Percentiles rank a stretch among this genome's conserved stretches.
These are phyloP conservation scores for Ogataea minuta DNA, from an alignment of 805 yeast species.

Conservation along the genomic window DNA sequence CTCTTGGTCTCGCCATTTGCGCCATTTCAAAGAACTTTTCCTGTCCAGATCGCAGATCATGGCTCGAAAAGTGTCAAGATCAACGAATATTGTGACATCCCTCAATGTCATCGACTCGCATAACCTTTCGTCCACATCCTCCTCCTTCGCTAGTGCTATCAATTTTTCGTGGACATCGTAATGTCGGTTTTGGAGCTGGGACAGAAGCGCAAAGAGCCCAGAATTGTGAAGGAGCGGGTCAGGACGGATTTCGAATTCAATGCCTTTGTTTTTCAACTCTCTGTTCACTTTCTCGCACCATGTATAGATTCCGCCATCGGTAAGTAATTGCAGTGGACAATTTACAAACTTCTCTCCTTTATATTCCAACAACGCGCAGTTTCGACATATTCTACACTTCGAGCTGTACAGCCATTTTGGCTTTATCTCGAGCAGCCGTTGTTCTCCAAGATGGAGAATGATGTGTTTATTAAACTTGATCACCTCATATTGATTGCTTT, in stretches of 20 bases:
- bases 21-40: conserved; percentile 42
- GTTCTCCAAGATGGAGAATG: conserved; percentile 16
- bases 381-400: conserved; percentile 40
- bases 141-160: conserved; percentile 30
- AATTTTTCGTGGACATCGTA: conserved; percentile 33
- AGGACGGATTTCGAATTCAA: neutral
- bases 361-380: conserved; percentile 40
- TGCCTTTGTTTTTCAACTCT: conserved; percentile 5
- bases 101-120: conserved; percentile 49
- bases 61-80: conserved; percentile 28
- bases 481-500: neutral
- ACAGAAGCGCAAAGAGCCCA: conserved; percentile 16
- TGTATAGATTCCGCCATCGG: conserved; percentile 29
- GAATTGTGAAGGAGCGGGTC: conserved; percentile 7
- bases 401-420: conserved; percentile 52
- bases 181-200: conserved; percentile 36
- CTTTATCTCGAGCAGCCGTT: conserved; percentile 41
- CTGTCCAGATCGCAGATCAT: conserved; percentile 49
- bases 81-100: conserved; percentile 50
- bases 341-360: conserved; percentile 34
- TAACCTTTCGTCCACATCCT: conserved; percentile 42
- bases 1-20: conserved; percentile 41
- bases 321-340: conserved; percentile 42
- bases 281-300: conserved; percentile 35
- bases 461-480: conserved; percentile 29